Percentiles rank a stretch among this genome's conserved stretches.
phyloP scores from a whole-genome alignment of 805 yeast species.

The Starmerella vaccinii region DNA sequence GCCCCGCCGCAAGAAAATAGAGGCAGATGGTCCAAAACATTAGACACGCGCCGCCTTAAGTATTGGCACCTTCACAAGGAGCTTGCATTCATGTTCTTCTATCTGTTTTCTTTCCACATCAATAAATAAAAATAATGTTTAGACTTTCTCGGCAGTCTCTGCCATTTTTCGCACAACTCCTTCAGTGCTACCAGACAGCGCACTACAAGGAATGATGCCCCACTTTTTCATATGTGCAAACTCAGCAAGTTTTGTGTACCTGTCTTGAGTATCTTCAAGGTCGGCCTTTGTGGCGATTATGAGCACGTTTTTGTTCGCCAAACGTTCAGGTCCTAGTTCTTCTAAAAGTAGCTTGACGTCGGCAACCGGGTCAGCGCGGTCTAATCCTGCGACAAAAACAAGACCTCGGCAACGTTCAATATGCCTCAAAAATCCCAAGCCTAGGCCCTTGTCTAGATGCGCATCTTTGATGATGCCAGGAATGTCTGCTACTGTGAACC shows the following conservation, averaged over 20 bases:
- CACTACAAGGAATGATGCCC: conserved; percentile 79
- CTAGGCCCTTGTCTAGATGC: conserved; percentile 73
- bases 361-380: conserved; percentile 48
- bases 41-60: not conserved
- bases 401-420: conserved; percentile 85
- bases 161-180: conserved; percentile 60
- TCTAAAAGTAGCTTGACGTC: conserved; percentile 54
- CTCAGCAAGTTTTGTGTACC: conserved; percentile 37
- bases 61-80: no score
- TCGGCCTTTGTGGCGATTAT: conserved; percentile 96
- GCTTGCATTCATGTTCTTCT: no score
- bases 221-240: conserved; percentile 34
- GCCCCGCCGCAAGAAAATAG: not conserved
- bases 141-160: conserved; percentile 7
- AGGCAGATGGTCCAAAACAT: not conserved
- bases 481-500: conserved; percentile 92
- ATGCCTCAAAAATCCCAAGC: conserved; percentile 82
- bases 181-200: conserved; percentile 64
- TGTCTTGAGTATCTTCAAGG: conserved; percentile 43
- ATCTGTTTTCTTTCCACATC: not conserved
- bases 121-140: not conserved
- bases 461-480: conserved; percentile 95
- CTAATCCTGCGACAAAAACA: conserved; percentile 76
- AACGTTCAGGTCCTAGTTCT: conserved; percentile 58
- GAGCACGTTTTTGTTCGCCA: conserved; percentile 51